A percentile compares a stretch with the other conserved stretches of the same genome.
Conservation (phyloP, 2,329 filamentous ascomycete species). For the Ceratocystis eucalypticola region DNA sequence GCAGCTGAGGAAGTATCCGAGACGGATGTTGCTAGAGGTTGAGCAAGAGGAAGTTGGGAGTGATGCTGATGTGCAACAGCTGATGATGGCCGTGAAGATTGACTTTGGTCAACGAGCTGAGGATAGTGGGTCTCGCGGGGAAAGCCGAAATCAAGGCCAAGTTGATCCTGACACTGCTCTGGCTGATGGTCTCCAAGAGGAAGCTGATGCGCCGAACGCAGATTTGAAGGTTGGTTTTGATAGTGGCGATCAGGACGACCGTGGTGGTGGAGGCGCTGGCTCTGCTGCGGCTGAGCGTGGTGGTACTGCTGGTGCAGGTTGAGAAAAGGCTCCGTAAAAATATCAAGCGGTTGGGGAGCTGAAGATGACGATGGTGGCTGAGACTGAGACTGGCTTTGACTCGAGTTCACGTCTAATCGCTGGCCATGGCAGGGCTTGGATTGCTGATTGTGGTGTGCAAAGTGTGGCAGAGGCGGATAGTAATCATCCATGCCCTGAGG, state of each 20-base stretch:
- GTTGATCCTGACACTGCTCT: constrained; percentile 1
- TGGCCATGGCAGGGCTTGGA: not conserved
- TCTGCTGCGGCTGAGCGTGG: constrained; percentile 10
- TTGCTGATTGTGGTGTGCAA: not conserved
- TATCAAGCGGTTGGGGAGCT: not conserved
- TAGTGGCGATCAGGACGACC: constrained; percentile 21
- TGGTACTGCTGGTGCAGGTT: constrained; percentile 9
- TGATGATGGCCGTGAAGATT: not conserved
- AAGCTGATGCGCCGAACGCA: not conserved
- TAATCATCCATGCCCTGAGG: not conserved
- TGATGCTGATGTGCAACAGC: constrained; percentile 7
- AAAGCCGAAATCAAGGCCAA: constrained; percentile 1
- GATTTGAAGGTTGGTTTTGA: constrained; percentile 18
- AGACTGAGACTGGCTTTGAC: not conserved
- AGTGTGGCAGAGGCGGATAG: not conserved
- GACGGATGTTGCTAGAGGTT: not conserved
- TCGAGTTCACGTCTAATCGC: not conserved
- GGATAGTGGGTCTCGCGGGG: not conserved
- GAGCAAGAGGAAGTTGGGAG: not conserved
- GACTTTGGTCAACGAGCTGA: constrained; percentile 1
- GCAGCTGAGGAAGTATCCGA: not conserved
- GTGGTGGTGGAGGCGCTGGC: constrained; percentile 16
- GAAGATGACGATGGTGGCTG: not conserved
- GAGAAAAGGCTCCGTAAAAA: not conserved
- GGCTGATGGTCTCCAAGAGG: constrained; percentile 21